Base-by-base conservation (phyloP, 2,329 filamentous ascomycete genomes). In the Rosellinia necatrix region DNA sequence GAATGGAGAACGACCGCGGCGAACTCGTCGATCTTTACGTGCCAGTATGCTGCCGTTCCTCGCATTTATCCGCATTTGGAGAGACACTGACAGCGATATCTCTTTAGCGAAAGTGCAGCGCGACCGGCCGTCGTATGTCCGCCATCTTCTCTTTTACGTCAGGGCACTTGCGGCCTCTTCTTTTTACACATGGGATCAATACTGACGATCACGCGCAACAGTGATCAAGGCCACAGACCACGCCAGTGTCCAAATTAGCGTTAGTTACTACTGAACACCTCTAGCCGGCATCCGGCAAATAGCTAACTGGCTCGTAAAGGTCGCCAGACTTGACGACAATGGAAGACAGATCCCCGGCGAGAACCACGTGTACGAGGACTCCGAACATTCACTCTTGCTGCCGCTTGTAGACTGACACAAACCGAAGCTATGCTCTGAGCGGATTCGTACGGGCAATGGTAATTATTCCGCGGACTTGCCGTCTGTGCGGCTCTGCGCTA, bases 191-290 rank as follows among this genome's bases (percentile, higher is more conserved):
- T 4, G 6, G 40, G 13, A 13, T 2, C 44, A 30, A 4, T 13
- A 22, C 37, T 29, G 47, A 49, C 58, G n/a, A 58, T 35, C 15
- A 15, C 21, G 25, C 21, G 22, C 21, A 49, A 58, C 29, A 60
- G 58, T 97, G 86, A 97, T 99, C 88, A 97, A 97, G 85, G 92
- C 94, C 84, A 97, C 97, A 85, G 94, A 99, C 83, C 94, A 99
- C 86, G 93, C 91, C 72, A 96, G 91, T 64, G 94, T 97, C 72
- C 94, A 99, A 27, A 62, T 62, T 43, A 58, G 53, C 47, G 61
- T 63, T 51, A 22, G 51, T 60, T 17, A 12, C n/a, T 15, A 10
- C n/a, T 15, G 13, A 40, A 54, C 13, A 22, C 8, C 15, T 7
- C 21, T n/a, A 30, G 19, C n/a, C 50, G 19, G 35, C 17, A 27